Percentiles rank a stretch among this genome's conserved stretches.
Evolutionary conservation across 1,139 yeast genomes (phyloP).

Genomic region (Saccharomyces hybrid): DNA sequence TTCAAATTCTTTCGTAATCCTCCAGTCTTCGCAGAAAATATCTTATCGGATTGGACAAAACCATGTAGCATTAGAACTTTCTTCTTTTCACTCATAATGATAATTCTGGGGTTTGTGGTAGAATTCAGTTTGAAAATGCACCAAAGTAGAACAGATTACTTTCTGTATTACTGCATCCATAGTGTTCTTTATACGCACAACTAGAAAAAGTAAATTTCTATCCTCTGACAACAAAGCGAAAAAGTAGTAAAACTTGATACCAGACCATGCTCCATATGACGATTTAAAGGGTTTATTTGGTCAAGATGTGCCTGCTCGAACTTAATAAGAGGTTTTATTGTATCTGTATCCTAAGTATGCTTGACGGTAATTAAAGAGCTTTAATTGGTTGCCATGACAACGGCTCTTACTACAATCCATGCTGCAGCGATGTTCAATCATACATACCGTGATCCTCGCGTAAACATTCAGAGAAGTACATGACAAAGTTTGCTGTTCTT

Average conservation of each 20-base stretch:
- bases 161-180: neutral
- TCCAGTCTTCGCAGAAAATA: slow-evolving; percentile 68
- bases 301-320: neutral
- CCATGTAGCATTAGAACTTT: slow-evolving; percentile 51
- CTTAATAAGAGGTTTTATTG: neutral
- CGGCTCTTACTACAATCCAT: neutral
- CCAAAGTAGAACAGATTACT: neutral
- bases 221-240: neutral
- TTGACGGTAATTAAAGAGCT: neutral
- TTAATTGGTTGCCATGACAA: neutral
- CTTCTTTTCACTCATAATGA: neutral
- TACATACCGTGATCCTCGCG: neutral
- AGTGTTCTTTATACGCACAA: slow-evolving; percentile 4
- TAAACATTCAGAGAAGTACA: neutral
- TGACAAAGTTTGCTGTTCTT: neutral
- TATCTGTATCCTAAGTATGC: neutral
- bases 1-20: slow-evolving; percentile 63
- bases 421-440: neutral
- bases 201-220: neutral
- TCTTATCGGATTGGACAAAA: slow-evolving; percentile 59
- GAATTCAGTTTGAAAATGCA: neutral
- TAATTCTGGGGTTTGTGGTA: slow-evolving; percentile 7
- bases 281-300: neutral
- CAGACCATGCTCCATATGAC: neutral
- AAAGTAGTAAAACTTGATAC: neutral